Evolutionary conservation across 169 alveolate species (phyloP), one percentile per base, ranked within the genome.

Genomic region (Babesia ovis): DNA sequence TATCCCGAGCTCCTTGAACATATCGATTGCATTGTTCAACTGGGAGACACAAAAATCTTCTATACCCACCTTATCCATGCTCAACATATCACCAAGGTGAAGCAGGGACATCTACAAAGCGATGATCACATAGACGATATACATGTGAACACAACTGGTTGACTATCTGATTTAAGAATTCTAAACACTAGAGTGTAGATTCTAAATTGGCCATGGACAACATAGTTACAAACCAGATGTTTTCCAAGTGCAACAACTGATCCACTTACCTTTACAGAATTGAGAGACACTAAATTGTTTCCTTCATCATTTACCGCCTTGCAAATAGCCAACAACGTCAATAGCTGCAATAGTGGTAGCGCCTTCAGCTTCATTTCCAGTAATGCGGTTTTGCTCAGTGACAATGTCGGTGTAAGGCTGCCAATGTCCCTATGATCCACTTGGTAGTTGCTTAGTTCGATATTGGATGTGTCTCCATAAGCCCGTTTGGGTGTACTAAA

Each of bases 341-440:
- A 39, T 53, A 79, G 60, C 48, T 79, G 87, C 73, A 79, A 42
- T 29, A 79, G 32, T 11, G 87, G 87, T 32, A 79, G 61, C 4
- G 59, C 55, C 29, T 64, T 37, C n/a, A 79, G 29, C 59, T 69
- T 45, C 4, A 22, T 9, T 55, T 68, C 45, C 58, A 79, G 16
- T 16, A 56, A 66, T 20, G 73, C 77, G 14, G 27, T 48, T 35
- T 69, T 79, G 70, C 35, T 79, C 32, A 79, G 66, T 9, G 87
- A 59, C 34, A 79, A 25, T 16, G 87, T 79, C n/a, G 87, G 87
- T 23, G 87, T 79, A 4, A 79, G 60, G 8, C 60, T 25, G 18
- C 79, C 77, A 6, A 79, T 42, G 51, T 79, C 87, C 56, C 48
- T 58, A 58, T 71, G 61, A 22, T 74, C 87, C 58, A 79, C 83